Base-by-base conservation (phyloP, 441 rosid species). In the Gossypium schwendimanii region DNA sequence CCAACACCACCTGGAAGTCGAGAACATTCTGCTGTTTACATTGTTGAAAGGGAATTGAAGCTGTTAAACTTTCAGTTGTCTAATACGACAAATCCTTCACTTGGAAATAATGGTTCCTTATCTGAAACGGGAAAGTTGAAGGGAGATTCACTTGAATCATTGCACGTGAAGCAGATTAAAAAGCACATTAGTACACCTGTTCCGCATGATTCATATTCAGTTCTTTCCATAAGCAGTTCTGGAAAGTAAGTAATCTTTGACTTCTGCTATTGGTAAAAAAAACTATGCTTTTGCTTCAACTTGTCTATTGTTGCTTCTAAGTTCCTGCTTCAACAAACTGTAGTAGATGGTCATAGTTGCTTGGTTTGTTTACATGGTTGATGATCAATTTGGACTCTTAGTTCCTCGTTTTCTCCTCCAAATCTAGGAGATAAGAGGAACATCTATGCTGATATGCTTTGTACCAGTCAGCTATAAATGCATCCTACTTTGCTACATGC, bases 141-240 rank as follows among this genome's bases (percentile, higher is more conserved):
- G 86, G 97, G 96, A 61, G 99, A 90, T 71, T 77, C 86, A 28
- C 78, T 85, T 72, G 97, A 95, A 77, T 77, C 86, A 72, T 79
- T 95, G 63, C 89, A 84, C 72, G 90, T 93, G 77, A 95, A 89
- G 85, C 99, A 91, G 88, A 83, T 81, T 71, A 95, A 89, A 81
- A 93, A 85, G 88, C 94, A 91, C 78, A 89, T 91, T 44, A 91
- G 93, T 76, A 94, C 97, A 17, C 91, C 98, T 73, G 97, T 91
- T 87, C 97, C 95, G 18, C 93, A 93, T 78, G 99, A 95, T 88
- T 93, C 97, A 58, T 90, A 95, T 84, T 91, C 99, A 9, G 87
- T 93, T 85, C 92, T 95, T 80, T 91, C 99, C 44, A 84, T 90
- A 23, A 95, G 99, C 95, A 88, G 94, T 85, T 95, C 98, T 0